Evolutionary conservation across 306 rosid genomes (phyloP).

Genomic region (Quercus robur): DNA sequence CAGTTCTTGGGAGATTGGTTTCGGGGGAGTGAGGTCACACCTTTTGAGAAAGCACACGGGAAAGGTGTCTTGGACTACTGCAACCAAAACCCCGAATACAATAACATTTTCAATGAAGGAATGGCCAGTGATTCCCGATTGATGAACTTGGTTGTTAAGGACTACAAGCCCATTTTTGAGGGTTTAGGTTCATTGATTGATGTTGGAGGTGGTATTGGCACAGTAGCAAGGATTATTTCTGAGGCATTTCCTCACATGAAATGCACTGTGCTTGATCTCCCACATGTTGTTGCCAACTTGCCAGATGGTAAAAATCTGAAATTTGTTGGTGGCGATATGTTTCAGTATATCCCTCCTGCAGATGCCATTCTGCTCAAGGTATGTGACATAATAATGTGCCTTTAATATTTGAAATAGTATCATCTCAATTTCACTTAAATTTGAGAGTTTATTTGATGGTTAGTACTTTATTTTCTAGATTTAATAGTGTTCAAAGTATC

Average conservation of each 20-base stretch:
- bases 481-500: too few species aligned
- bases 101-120: conserved; percentile 23
- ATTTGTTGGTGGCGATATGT: conserved; percentile 52
- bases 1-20: conserved; percentile 31
- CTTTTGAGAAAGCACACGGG: conserved; percentile 34
- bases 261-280: too few species aligned
- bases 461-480: too few species aligned
- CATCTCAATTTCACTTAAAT: too few species aligned
- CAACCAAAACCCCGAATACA: background rate
- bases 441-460: too few species aligned
- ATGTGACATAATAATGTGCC: background rate
- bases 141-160: conserved; percentile 35
- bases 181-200: too few species aligned
- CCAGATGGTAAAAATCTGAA: conserved; percentile 29
- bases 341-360: conserved; percentile 42
- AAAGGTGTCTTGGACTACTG: conserved; percentile 31
- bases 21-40: background rate
- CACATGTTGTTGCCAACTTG: too few species aligned
- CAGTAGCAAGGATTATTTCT: too few species aligned
- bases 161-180: conserved; percentile 26
- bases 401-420: too few species aligned
- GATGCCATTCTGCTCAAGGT: conserved; percentile 51
- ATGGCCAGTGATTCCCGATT: conserved; percentile 43
- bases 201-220: too few species aligned
- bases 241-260: too few species aligned